A percentile compares a stretch with the other conserved stretches of the same genome.
phyloP scores from a whole-genome alignment of 192 early-diverging fungal species.

The Phycomyces nitens region DNA sequence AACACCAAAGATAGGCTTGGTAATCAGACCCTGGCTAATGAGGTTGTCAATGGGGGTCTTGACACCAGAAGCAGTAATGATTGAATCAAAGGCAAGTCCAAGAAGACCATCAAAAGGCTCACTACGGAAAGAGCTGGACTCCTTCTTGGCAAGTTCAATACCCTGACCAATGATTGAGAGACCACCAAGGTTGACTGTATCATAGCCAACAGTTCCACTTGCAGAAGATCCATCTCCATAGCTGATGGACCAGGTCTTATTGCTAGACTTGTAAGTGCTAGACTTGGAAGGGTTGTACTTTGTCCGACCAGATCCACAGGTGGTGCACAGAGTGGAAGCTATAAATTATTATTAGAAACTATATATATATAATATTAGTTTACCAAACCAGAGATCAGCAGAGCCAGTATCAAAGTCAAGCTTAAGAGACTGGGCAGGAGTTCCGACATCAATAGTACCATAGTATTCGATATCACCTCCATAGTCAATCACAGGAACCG shows the following conservation, averaged over 20 bases:
- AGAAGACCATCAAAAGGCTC: conserved; percentile 25
- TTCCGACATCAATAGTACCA: conserved; percentile 58
- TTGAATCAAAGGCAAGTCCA: conserved; percentile 31
- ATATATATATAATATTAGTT: background rate
- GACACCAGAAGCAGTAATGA: conserved; percentile 22
- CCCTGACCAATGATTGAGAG: conserved; percentile 29
- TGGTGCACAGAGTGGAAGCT: conserved; percentile 35
- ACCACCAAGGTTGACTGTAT: conserved; percentile 30
- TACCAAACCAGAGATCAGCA: conserved; percentile 63
- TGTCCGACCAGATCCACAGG: conserved; percentile 39
- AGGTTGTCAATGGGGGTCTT: conserved; percentile 54
- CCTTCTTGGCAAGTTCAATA: conserved; percentile 26
- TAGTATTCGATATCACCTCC: conserved; percentile 60
- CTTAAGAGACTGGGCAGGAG: conserved; percentile 64
- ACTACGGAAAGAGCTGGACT: conserved; percentile 17
- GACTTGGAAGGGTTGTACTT: conserved; percentile 50
- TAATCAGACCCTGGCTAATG: conserved; percentile 49
- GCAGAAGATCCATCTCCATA: conserved; percentile 48
- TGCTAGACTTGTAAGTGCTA: conserved; percentile 49
- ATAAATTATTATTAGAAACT: background rate
- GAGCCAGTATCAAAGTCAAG: conserved; percentile 71
- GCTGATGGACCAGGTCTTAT: conserved; percentile 45
- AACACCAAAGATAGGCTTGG: conserved; percentile 68
- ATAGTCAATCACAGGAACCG: conserved; percentile 11
- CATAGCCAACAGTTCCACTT: conserved; percentile 21